phyloP scores from a whole-genome alignment of 352 stramenopile species.

The Globisporangium carolinianum region DNA sequence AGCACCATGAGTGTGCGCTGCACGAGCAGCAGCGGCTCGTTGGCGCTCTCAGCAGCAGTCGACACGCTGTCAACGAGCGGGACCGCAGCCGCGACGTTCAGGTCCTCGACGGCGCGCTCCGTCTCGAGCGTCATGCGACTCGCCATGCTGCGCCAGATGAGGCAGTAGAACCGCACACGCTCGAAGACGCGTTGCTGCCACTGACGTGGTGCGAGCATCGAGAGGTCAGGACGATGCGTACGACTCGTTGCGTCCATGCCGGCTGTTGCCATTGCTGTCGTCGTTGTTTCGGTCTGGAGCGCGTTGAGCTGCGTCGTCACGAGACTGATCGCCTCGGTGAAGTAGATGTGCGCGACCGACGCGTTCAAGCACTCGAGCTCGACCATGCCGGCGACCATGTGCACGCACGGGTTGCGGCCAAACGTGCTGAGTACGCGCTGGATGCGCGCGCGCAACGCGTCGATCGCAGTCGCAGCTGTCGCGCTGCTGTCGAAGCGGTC shows the following conservation, averaged over 20 bases:
- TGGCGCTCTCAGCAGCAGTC: not conserved
- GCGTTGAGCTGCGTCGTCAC: conserved; percentile 13
- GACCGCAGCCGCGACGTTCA: conserved; percentile 36
- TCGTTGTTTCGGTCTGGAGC: not conserved
- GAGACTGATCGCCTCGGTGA: conserved; percentile 30
- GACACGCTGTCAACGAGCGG: conserved; percentile 13
- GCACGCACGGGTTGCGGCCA: conserved; percentile 24
- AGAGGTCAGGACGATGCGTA: not conserved
- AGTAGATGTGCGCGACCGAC: conserved; percentile 24
- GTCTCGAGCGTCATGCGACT: conserved; percentile 41
- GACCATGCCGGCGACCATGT: conserved; percentile 47
- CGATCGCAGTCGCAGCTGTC: not conserved
- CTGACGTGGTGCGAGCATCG: conserved; percentile 13
- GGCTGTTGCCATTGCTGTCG: not conserved
- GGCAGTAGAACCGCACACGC: conserved; percentile 41
- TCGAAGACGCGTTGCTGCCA: conserved; percentile 33
- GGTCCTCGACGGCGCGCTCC: conserved; percentile 38
- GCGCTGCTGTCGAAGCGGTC: not conserved
- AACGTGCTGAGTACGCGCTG: conserved; percentile 14
- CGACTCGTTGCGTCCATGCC: no score
- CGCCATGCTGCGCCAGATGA: conserved; percentile 41
- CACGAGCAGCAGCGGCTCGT: conserved; percentile 27
- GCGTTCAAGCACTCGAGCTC: conserved; percentile 44
- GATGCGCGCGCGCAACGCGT: conserved; percentile 19
- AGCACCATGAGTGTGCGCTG: conserved; percentile 48